Conservation (phyloP, 2,329 filamentous ascomycete genomes). For the Lasiodiplodia gonubiensis region DNA sequence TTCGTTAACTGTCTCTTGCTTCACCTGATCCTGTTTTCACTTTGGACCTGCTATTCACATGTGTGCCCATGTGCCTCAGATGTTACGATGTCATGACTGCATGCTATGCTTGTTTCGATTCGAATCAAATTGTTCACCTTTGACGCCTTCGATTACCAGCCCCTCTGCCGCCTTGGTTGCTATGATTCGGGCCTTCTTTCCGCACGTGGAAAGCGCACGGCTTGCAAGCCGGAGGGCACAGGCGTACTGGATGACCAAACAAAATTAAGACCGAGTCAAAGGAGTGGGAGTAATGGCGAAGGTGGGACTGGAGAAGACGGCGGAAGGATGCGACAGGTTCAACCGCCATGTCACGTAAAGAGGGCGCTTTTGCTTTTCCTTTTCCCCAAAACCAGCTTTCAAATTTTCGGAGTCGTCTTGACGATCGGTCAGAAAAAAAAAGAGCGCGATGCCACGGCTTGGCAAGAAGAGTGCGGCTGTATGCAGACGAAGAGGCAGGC, state of each 20-base stretch:
- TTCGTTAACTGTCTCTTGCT: background rate
- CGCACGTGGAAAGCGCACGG: slow-evolving; percentile 9
- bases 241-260: slow-evolving; percentile 2
- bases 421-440: slow-evolving; percentile 9
- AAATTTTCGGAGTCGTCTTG: background rate
- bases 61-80: slow-evolving; percentile 26
- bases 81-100: slow-evolving; percentile 28
- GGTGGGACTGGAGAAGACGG: background rate
- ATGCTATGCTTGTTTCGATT: slow-evolving; percentile 24
- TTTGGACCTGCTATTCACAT: slow-evolving; percentile 10
- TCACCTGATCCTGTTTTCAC: background rate
- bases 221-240: background rate
- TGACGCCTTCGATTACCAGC: background rate
- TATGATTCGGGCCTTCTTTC: slow-evolving; percentile 11
- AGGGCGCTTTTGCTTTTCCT: background rate
- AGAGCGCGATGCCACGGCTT: background rate
- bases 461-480: background rate
- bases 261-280: slow-evolving; percentile 6
- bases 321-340: background rate
- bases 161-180: slow-evolving; percentile 6
- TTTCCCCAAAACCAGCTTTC: slow-evolving; percentile 10
- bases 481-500: background rate
- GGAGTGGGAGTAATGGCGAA: background rate
- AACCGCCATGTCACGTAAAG: slow-evolving; percentile 14
- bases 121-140: slow-evolving; percentile 13